A percentile compares a stretch with the other conserved stretches of the same genome.
These are phyloP conservation scores for Zasmidium citrigriseum DNA, from an alignment of 2,329 filamentous ascomycete genomes.

Conservation along the genomic window DNA sequence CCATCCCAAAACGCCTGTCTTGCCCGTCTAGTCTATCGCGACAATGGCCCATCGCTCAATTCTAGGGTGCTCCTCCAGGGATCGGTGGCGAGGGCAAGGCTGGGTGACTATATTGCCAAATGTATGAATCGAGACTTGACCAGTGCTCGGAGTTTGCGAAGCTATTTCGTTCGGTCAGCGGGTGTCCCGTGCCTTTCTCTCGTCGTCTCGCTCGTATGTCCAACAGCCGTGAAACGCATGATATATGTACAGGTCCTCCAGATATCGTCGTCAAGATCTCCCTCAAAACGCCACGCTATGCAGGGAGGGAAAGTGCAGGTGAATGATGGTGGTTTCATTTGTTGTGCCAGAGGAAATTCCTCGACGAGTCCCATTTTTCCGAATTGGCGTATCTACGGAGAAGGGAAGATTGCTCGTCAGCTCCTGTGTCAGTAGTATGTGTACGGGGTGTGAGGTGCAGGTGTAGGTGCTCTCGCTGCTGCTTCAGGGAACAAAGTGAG, in stretches of 20 bases:
- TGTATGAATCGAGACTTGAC: constrained; percentile 25
- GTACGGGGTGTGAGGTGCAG: not conserved
- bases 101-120: constrained; percentile 25
- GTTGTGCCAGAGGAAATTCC: constrained; percentile 86
- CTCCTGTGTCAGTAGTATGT: constrained; percentile 29
- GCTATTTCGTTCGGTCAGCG: constrained; percentile 21
- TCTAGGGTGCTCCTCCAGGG: constrained; percentile 5
- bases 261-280: not conserved
- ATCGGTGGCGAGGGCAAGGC: constrained; percentile 17
- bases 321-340: constrained; percentile 38
- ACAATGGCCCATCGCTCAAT: not conserved
- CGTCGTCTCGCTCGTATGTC: not conserved
- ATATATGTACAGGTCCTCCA: constrained; percentile 5
- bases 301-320: not conserved
- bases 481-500: constrained; percentile 12
- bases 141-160: constrained; percentile 31
- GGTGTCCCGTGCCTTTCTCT: not conserved
- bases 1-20: not conserved
- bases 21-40: not conserved
- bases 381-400: constrained; percentile 68
- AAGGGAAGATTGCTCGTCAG: constrained; percentile 31
- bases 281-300: constrained; percentile 14
- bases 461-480: constrained; percentile 1
- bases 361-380: constrained; percentile 83
- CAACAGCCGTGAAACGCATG: constrained; percentile 1